A percentile compares a stretch with the other conserved stretches of the same genome.
Conservation (phyloP, 176 grass and related monocot species). For the Panicum miliaceum region DNA sequence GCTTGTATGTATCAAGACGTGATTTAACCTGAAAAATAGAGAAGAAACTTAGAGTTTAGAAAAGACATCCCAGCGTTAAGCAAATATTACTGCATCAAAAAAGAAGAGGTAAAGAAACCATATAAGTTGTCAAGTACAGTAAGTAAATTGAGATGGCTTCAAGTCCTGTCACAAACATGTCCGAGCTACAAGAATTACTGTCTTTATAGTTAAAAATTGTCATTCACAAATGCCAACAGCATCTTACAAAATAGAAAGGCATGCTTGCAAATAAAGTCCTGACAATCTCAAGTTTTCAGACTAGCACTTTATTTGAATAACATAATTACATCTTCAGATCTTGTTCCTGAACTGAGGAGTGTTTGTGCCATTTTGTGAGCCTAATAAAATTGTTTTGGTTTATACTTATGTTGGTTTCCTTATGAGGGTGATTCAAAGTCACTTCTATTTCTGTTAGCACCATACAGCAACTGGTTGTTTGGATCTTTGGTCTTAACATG, state of each 20-base stretch:
- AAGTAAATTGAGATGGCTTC: slow-evolving; percentile 30
- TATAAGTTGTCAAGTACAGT: neutral
- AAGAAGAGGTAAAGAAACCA: neutral
- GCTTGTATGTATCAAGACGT: slow-evolving; percentile 79
- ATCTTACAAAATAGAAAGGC: neutral
- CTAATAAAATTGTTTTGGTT: slow-evolving; percentile 4
- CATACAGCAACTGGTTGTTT: neutral
- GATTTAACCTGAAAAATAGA: slow-evolving; percentile 71
- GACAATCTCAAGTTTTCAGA: neutral
- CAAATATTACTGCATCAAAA: slow-evolving; percentile 19
- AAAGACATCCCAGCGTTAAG: too few species aligned
- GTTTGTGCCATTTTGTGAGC: neutral
- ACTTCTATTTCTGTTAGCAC: neutral
- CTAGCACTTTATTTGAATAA: slow-evolving; percentile 25
- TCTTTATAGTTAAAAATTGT: neutral
- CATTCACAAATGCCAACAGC: neutral
- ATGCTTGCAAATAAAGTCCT: neutral
- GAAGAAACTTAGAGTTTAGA: too few species aligned
- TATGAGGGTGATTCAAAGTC: neutral
- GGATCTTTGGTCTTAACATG: neutral
- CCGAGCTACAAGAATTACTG: neutral
- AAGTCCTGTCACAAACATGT: neutral
- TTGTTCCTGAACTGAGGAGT: neutral
- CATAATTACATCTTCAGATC: slow-evolving; percentile 11
- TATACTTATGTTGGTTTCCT: neutral